A percentile compares a stretch with the other conserved stretches of the same genome.
These are phyloP conservation scores for Fusarium heterosporum DNA, from an alignment of 2,329 filamentous ascomycete genomes.

Conservation along the genomic window DNA sequence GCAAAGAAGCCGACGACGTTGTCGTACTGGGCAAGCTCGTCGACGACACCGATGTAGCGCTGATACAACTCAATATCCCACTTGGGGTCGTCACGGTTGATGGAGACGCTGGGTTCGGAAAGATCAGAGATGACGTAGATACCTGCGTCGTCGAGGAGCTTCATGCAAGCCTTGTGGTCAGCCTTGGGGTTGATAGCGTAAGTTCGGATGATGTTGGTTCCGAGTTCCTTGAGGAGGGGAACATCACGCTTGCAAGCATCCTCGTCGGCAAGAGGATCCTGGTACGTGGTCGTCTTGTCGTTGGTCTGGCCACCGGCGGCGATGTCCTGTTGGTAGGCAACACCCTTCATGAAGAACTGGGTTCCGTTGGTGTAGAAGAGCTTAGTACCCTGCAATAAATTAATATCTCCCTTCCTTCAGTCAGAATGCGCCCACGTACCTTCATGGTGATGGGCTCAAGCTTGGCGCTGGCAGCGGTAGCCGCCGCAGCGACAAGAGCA, in stretches of 20 bases:
- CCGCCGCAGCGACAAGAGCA: conserved; percentile 57
- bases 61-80: conserved; percentile 85
- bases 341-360: conserved; percentile 84
- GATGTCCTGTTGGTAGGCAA: conserved; percentile 92
- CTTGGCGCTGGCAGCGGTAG: conserved; percentile 56
- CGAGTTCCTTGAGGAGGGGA: conserved; percentile 79
- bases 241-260: conserved; percentile 85
- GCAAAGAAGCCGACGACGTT: conserved; percentile 98
- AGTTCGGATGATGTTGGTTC: conserved; percentile 93
- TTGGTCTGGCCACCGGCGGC: conserved; percentile 65
- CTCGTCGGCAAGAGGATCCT: conserved; percentile 83
- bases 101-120: conserved; percentile 82
- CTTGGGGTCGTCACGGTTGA: conserved; percentile 81
- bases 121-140: conserved; percentile 97
- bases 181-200: conserved; percentile 87
- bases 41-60: conserved; percentile 87
- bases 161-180: conserved; percentile 89
- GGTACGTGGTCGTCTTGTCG: conserved; percentile 67
- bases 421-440: conserved; percentile 56
- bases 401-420: not conserved
- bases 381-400: conserved; percentile 71
- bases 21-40: conserved; percentile 82
- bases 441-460: conserved; percentile 75
- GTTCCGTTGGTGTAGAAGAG: conserved; percentile 86
- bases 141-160: conserved; percentile 80